Conservation (phyloP, 2,329 filamentous ascomycete species). For the Xylariaceae sp. region DNA sequence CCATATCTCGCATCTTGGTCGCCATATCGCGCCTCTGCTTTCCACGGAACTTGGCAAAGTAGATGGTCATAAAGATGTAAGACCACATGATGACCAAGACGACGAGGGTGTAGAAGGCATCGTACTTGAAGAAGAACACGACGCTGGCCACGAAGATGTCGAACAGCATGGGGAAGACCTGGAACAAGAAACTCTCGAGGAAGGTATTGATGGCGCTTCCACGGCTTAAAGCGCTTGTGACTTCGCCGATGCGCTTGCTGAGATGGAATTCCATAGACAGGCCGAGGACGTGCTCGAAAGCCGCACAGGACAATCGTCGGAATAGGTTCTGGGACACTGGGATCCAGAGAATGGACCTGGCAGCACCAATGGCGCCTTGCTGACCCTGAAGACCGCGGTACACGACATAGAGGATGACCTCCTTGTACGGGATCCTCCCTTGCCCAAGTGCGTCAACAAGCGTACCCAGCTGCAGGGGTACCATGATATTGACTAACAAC, state of each 20-base stretch:
- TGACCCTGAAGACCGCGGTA: slow-evolving; percentile 42
- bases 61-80: slow-evolving; percentile 46
- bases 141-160: slow-evolving; percentile 45
- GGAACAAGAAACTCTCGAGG: slow-evolving; percentile 43
- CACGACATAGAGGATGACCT: slow-evolving; percentile 39
- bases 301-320: slow-evolving; percentile 37
- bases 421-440: slow-evolving; percentile 37
- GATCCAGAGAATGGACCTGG: slow-evolving; percentile 42
- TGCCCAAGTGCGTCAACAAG: slow-evolving; percentile 37
- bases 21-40: slow-evolving; percentile 41
- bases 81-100: slow-evolving; percentile 44
- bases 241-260: slow-evolving; percentile 46
- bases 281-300: slow-evolving; percentile 43
- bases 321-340: slow-evolving; percentile 41
- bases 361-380: slow-evolving; percentile 38
- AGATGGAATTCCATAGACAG: slow-evolving; percentile 47
- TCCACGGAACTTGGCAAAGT: slow-evolving; percentile 43
- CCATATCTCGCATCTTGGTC: slow-evolving; percentile 40
- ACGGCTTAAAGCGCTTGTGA: slow-evolving; percentile 44
- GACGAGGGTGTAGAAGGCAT: slow-evolving; percentile 44
- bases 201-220: slow-evolving; percentile 45
- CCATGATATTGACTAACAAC: slow-evolving; percentile 36
- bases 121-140: slow-evolving; percentile 41
- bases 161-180: slow-evolving; percentile 45
- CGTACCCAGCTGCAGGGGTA: slow-evolving; percentile 37